These are phyloP conservation scores for Erythrophleum fordii DNA, from an alignment of 306 rosid species.

Conservation along the genomic window DNA sequence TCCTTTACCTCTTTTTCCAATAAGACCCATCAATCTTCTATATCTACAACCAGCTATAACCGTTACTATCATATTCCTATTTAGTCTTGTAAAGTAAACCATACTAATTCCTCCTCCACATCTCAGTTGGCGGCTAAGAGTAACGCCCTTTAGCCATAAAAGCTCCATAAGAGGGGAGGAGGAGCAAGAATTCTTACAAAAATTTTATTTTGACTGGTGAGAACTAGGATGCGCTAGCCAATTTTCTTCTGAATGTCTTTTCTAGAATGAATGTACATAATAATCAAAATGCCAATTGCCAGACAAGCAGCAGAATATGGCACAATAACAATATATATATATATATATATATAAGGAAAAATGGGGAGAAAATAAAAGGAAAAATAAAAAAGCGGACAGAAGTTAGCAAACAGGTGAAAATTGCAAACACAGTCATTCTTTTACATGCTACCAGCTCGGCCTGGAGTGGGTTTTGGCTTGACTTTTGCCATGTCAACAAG, in stretches of 20 bases:
- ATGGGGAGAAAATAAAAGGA: not conserved
- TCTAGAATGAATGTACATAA: slow-evolving; percentile 80
- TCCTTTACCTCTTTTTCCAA: not conserved
- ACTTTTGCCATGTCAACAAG: slow-evolving; percentile 90
- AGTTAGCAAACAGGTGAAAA: slow-evolving; percentile 44
- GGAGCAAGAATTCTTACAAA: slow-evolving; percentile 3
- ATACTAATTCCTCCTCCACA: not conserved
- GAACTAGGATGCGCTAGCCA: slow-evolving; percentile 42
- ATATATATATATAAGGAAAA: slow-evolving; percentile 14
- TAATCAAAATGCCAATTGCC: slow-evolving; percentile 51
- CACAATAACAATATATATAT: slow-evolving; percentile 38
- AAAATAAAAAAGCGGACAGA: slow-evolving; percentile 1
- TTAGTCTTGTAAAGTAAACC: not conserved
- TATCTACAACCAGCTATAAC: not conserved
- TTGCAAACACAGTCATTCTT: slow-evolving; percentile 41
- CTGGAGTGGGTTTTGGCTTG: slow-evolving; percentile 74
- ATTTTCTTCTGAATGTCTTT: slow-evolving; percentile 30
- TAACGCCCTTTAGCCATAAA: not conserved
- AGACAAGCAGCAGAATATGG: slow-evolving; percentile 55
- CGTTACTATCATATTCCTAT: not conserved
- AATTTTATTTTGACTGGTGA: slow-evolving; percentile 25
- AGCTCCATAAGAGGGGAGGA: not conserved
- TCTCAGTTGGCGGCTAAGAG: not conserved
- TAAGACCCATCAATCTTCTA: not conserved
- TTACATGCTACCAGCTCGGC: slow-evolving; percentile 72